These are phyloP conservation scores for Rhizophagus prolifer DNA, from an alignment of 192 early-diverging fungal species.

Conservation along the genomic window DNA sequence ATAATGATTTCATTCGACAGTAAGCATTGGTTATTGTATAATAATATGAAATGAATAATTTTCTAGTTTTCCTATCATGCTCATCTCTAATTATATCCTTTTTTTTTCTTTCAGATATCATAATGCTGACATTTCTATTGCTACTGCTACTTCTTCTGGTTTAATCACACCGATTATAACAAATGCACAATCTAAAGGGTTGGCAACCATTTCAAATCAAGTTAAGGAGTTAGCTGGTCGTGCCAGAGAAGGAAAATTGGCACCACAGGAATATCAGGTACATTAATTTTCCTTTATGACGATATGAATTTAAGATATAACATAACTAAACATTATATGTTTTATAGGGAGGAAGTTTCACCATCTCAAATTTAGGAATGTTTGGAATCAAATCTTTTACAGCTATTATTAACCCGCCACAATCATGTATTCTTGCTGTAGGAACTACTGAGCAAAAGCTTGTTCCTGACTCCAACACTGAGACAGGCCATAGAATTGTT, in stretches of 20 bases:
- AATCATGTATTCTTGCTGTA: conserved; percentile 90
- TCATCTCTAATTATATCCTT: background rate
- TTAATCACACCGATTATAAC: conserved; percentile 95
- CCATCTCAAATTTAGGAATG: conserved; percentile 99
- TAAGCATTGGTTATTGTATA: conserved; percentile 40
- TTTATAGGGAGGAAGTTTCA: conserved; percentile 83
- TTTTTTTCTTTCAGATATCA: conserved; percentile 60
- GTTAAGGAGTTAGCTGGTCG: conserved; percentile 83
- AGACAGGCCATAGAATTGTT: conserved; percentile 68
- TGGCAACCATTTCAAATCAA: conserved; percentile 79
- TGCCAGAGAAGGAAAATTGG: conserved; percentile 85
- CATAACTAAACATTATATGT: background rate
- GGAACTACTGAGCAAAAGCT: conserved; percentile 78
- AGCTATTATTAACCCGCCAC: conserved; percentile 97
- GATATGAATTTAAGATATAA: background rate
- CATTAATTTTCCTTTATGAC: background rate
- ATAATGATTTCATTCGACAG: conserved; percentile 85
- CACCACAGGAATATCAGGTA: conserved; percentile 93
- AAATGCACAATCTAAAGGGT: conserved; percentile 81
- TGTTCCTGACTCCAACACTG: conserved; percentile 59
- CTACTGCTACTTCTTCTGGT: conserved; percentile 91
- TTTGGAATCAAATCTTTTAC: conserved; percentile 92
- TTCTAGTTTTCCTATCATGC: background rate
- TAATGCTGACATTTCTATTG: conserved; percentile 89
- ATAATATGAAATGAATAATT: background rate